phyloP scores from a whole-genome alignment of 371 early-diverging fungal species.

The Lichtheimia ornata region DNA sequence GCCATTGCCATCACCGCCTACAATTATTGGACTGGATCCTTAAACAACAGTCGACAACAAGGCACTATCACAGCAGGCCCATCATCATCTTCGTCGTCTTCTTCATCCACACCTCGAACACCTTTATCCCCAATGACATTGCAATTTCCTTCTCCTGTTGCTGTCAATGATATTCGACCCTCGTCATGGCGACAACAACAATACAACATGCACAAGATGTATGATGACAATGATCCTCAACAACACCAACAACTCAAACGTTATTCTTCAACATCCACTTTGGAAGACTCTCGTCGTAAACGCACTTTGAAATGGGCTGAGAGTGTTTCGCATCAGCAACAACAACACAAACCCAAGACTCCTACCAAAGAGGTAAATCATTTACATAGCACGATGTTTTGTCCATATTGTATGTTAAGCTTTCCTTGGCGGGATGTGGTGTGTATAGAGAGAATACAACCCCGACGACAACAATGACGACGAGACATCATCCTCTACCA shows the following conservation, averaged over 20 bases:
- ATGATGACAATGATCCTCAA: neutral
- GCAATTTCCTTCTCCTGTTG: neutral
- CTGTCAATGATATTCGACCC: conserved; percentile 7
- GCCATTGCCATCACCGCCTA: conserved; percentile 47
- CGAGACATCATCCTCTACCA: neutral
- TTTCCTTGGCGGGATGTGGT: conserved; percentile 7
- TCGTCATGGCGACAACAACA: conserved; percentile 10
- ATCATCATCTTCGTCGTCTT: conserved; percentile 4
- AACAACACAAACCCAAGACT: neutral
- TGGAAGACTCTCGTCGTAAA: conserved; percentile 18
- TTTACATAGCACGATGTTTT: neutral
- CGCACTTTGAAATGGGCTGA: conserved; percentile 25
- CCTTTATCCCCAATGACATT: neutral
- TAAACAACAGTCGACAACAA: conserved; percentile 13
- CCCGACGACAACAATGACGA: neutral
- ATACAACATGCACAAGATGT: neutral
- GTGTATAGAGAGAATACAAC: neutral
- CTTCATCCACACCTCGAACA: neutral
- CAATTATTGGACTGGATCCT: conserved; percentile 36
- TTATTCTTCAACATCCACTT: neutral
- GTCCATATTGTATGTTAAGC: neutral
- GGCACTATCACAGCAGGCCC: neutral
- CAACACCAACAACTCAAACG: conserved; percentile 6
- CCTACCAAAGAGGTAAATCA: neutral
- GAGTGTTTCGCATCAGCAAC: conserved; percentile 6